Conservation (phyloP, 345 rosid species). For the Passiflora organensis region DNA sequence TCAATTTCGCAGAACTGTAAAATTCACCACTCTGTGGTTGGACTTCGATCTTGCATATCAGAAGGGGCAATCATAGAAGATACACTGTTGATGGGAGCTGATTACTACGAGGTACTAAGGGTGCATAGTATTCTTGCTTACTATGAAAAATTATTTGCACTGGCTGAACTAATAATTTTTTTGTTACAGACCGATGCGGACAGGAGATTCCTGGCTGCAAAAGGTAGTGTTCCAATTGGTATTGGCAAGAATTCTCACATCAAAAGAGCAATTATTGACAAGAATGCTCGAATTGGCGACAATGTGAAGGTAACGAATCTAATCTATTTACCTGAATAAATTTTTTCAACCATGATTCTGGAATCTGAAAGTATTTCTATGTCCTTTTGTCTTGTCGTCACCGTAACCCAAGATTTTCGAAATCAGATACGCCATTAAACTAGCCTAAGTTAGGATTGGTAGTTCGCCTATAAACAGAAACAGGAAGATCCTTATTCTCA, state of each 20-base stretch:
- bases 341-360: no score
- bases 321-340: no score
- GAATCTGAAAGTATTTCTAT: no score
- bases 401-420: no score
- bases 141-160: neutral
- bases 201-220: slow-evolving; percentile 75
- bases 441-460: no score
- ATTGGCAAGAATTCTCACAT: slow-evolving; percentile 80
- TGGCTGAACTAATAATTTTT: neutral
- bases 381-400: no score
- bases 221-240: slow-evolving; percentile 88
- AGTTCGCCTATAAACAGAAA: no score
- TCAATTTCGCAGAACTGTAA: slow-evolving; percentile 71
- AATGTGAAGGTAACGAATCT: slow-evolving; percentile 61
- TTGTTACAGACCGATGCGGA: slow-evolving; percentile 76
- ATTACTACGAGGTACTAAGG: slow-evolving; percentile 70
- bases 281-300: slow-evolving; percentile 86
- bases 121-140: neutral
- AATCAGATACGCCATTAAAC: no score
- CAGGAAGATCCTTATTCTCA: no score
- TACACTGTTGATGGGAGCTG: slow-evolving; percentile 90
- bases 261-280: slow-evolving; percentile 92
- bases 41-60: slow-evolving; percentile 91
- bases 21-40: slow-evolving; percentile 92
- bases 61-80: slow-evolving; percentile 96